Conservation (phyloP, 2,329 filamentous ascomycete genomes). For the Trematosphaeria pertusa region DNA sequence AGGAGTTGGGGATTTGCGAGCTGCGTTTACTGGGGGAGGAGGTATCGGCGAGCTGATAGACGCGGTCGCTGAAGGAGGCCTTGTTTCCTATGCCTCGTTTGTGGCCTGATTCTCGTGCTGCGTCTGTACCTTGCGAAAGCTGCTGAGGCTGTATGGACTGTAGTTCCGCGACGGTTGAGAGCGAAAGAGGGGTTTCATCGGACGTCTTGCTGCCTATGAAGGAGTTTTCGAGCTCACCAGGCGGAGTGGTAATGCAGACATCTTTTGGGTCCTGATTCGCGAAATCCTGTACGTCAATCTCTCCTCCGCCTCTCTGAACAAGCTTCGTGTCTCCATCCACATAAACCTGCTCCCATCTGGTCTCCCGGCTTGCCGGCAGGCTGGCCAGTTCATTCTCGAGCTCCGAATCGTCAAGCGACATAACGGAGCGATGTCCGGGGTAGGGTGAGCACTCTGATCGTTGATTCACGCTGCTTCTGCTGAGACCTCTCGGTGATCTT, state of each 20-base stretch:
- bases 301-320: constrained; percentile 40
- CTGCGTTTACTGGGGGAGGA: constrained; percentile 1
- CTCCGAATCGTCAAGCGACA: constrained; percentile 49
- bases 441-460: constrained; percentile 47
- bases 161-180: constrained; percentile 30
- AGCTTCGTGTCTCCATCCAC: constrained; percentile 48
- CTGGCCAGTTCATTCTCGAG: constrained; percentile 45
- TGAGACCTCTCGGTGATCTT: constrained; percentile 26
- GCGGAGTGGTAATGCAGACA: constrained; percentile 45
- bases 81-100: constrained; percentile 31
- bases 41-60: constrained; percentile 34
- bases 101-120: constrained; percentile 17
- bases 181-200: constrained; percentile 34
- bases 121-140: constrained; percentile 11
- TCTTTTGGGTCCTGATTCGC: constrained; percentile 40
- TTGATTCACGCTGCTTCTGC: constrained; percentile 34
- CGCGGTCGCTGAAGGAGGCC: constrained; percentile 44
- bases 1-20: constrained; percentile 26
- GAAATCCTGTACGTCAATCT: constrained; percentile 42
- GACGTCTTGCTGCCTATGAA: constrained; percentile 32
- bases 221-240: constrained; percentile 37
- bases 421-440: constrained; percentile 42
- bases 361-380: constrained; percentile 42
- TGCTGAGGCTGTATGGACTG: constrained; percentile 23
- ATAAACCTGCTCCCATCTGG: constrained; percentile 49